Percentiles rank a stretch among this genome's conserved stretches.
phyloP scores from a whole-genome alignment of 1,139 yeast species.

The Arxiozyma telluris region DNA sequence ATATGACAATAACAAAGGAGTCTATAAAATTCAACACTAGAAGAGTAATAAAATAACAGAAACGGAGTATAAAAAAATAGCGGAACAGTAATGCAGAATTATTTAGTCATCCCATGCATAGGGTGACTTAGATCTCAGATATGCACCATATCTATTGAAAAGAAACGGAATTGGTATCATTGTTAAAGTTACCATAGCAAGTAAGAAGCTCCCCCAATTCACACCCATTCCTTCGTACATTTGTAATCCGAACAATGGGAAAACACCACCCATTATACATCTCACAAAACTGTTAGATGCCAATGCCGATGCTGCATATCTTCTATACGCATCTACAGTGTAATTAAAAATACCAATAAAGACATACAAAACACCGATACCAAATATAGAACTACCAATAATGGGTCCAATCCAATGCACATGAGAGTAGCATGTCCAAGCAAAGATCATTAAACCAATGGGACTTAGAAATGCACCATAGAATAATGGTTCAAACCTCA shows the following conservation, averaged over 20 bases:
- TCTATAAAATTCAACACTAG: background rate
- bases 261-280: constrained; percentile 60
- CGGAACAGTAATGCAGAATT: background rate
- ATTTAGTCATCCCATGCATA: constrained; percentile 33
- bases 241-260: constrained; percentile 63
- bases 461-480: constrained; percentile 42
- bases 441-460: constrained; percentile 62
- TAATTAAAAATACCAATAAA: constrained; percentile 52
- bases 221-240: constrained; percentile 48
- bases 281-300: constrained; percentile 72
- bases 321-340: constrained; percentile 52
- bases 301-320: constrained; percentile 67
- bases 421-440: constrained; percentile 55
- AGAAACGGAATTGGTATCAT: constrained; percentile 70
- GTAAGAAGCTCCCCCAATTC: constrained; percentile 52
- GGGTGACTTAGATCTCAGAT: constrained; percentile 53
- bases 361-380: constrained; percentile 48
- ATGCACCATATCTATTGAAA: constrained; percentile 57
- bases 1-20: too few species aligned
- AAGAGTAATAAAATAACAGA: too few species aligned
- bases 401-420: constrained; percentile 72
- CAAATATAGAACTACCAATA: constrained; percentile 54
- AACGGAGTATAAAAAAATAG: background rate
- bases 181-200: constrained; percentile 47
- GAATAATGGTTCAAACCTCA: constrained; percentile 48